Base-by-base conservation (phyloP, 1,284 basidiomycete genomes). In the Mycena citricolor region DNA sequence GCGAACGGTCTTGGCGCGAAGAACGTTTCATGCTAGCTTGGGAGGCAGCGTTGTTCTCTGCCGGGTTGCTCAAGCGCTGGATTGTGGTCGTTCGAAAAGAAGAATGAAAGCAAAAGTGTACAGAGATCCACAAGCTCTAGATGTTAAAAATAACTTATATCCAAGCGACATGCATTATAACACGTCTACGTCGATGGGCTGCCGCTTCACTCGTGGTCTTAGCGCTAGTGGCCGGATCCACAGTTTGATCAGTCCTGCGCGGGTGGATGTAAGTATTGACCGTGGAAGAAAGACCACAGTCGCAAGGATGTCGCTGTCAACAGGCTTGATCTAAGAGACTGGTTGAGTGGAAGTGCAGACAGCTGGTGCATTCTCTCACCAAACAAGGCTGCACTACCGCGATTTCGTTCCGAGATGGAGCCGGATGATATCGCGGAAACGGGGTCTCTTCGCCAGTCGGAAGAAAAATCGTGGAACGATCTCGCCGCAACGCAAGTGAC, bases 351-450 rank as follows among this genome's bases (percentile, higher is more conserved):
- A 42, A 12, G 17, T 12, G 10, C 22, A 24, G 19, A 29, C 4
- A 25, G n/a, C 12, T 10, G 30, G 23, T 23, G 16, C 22, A 45
- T 32, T 54, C 5, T 74, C 86, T 56, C 60, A 92, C 90, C 55
- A 95, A 69, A 26, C 95, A 90, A 20, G 94, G 94, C 59, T 97
- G 94, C 3, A 97, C 81, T 21, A 91, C 79, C 4, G 93, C 88
- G 6, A 95, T 84, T 56, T 97, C 93, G 51, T 87, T 90, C 20
- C 91, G 74, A 2, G 90, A 89, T 2, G 91, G 90, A 2, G 94
- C 86, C 12, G 89, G 80, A 59, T 97, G 94, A 57, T 84, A 92
- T 19, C 81, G 74, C 13, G 79, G 71, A 10, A 73, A 65, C 4
- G 60, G 52, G 16, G 57, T 62, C 22, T 70, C 68, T 5, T 59